Evolutionary conservation across 2,329 filamentous ascomycete genomes (phyloP).

Genomic region (Dothideomycetes sp.): DNA sequence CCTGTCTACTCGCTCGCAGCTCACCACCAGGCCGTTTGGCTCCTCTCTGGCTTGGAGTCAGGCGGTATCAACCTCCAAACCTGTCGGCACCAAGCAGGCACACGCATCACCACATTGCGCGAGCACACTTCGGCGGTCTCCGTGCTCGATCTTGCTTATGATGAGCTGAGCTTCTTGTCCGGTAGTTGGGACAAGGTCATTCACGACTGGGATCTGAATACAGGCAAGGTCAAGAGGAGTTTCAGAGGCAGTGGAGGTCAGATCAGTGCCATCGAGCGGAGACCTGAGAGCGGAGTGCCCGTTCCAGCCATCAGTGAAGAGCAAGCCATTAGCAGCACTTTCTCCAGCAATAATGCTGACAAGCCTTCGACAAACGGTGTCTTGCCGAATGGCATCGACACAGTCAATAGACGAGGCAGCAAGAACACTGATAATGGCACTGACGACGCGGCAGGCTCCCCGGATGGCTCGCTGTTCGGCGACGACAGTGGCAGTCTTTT

Average conservation of each 20-base stretch:
- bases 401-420: slow-evolving; percentile 15
- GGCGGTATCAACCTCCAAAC: slow-evolving; percentile 90
- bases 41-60: slow-evolving; percentile 80
- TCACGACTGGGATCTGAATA: slow-evolving; percentile 90
- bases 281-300: slow-evolving; percentile 63
- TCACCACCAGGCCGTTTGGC: slow-evolving; percentile 81
- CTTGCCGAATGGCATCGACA: slow-evolving; percentile 13
- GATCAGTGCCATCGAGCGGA: slow-evolving; percentile 76
- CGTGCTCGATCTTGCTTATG: slow-evolving; percentile 67
- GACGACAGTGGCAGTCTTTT: slow-evolving; percentile 70
- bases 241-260: slow-evolving; percentile 74
- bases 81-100: slow-evolving; percentile 88
- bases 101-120: slow-evolving; percentile 68
- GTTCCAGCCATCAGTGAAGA: slow-evolving; percentile 63
- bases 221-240: slow-evolving; percentile 60
- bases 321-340: slow-evolving; percentile 51
- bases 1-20: slow-evolving; percentile 91
- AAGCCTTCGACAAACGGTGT: slow-evolving; percentile 38
- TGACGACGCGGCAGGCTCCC: slow-evolving; percentile 52
- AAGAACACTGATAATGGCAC: slow-evolving; percentile 27
- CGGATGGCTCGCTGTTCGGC: slow-evolving; percentile 72
- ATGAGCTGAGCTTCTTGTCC: slow-evolving; percentile 79
- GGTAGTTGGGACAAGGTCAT: slow-evolving; percentile 96
- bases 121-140: slow-evolving; percentile 88
- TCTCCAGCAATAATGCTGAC: slow-evolving; percentile 60